A percentile compares a stretch with the other conserved stretches of the same genome.
phyloP scores from a whole-genome alignment of 192 early-diverging fungal genomes.

The Coemansia sp. region DNA sequence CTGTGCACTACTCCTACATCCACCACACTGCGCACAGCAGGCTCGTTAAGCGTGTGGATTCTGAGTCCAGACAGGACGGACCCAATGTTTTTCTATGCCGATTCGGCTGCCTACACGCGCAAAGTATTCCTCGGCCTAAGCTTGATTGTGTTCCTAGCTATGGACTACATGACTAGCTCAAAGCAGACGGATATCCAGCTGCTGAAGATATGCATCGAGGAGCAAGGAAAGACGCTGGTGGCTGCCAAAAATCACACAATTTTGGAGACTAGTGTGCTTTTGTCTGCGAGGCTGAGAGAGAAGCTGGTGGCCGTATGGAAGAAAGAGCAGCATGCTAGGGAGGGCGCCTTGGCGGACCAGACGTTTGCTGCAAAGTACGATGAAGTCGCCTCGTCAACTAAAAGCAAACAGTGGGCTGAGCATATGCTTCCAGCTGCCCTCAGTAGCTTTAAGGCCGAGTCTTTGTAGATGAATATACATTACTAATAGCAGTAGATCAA shows the following conservation, averaged over 20 bases:
- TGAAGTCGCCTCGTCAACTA: constrained; percentile 16
- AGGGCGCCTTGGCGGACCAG: constrained; percentile 22
- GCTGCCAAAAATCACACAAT: constrained; percentile 36
- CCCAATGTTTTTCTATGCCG: constrained; percentile 30
- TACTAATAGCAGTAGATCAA: not conserved
- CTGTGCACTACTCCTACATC: constrained; percentile 29
- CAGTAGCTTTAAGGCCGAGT: constrained; percentile 2
- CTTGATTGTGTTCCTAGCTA: constrained; percentile 15
- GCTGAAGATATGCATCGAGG: constrained; percentile 25
- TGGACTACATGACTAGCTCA: constrained; percentile 43
- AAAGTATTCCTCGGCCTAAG: constrained; percentile 19
- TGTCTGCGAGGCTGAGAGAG: constrained; percentile 26
- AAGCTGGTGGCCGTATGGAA: constrained; percentile 27
- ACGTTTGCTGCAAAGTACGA: constrained; percentile 29
- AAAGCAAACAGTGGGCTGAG: constrained; percentile 38
- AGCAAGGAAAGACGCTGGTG: constrained; percentile 15
- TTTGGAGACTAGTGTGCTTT: constrained; percentile 32
- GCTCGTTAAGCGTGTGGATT: constrained; percentile 25
- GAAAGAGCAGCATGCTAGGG: constrained; percentile 21
- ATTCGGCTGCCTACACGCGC: constrained; percentile 38
- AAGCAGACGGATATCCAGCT: constrained; percentile 48
- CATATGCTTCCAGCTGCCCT: constrained; percentile 16
- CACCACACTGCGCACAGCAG: constrained; percentile 6
- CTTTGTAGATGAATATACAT: not conserved
- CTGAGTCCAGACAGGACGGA: constrained; percentile 32